Conservation (phyloP, 2,329 filamentous ascomycete species). For the Colletotrichum aenigma region DNA sequence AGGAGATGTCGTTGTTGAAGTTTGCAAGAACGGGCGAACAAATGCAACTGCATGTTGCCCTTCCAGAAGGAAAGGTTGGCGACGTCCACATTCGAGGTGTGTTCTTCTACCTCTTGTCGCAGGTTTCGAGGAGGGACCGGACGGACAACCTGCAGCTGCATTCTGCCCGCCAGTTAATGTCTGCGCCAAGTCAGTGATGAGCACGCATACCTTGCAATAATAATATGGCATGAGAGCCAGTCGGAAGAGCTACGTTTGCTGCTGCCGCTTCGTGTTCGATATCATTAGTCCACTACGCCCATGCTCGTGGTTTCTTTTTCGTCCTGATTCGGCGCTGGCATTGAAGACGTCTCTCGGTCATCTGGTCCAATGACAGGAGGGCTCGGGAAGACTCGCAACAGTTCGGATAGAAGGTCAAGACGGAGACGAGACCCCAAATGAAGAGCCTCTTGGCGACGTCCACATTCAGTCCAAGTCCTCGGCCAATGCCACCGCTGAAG, state of each 20-base stretch:
- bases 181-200: background rate
- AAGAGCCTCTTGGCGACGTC: constrained; percentile 54
- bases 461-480: constrained; percentile 79
- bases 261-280: background rate
- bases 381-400: background rate
- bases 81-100: constrained; percentile 40
- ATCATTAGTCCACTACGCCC: background rate
- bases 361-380: background rate
- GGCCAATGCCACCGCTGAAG: constrained; percentile 44
- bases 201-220: background rate
- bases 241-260: background rate
- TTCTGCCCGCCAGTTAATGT: background rate
- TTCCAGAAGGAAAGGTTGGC: constrained; percentile 91
- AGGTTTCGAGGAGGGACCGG: background rate
- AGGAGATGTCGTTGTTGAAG: background rate
- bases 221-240: background rate
- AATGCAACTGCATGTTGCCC: constrained; percentile 20
- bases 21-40: background rate
- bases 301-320: background rate
- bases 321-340: background rate
- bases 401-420: background rate
- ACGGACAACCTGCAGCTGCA: background rate
- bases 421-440: background rate
- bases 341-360: background rate
- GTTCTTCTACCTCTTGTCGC: background rate